Percentiles rank a stretch among this genome's conserved stretches.
phyloP scores from a whole-genome alignment of 208 protist species.

The Leptomonas seymouri region DNA sequence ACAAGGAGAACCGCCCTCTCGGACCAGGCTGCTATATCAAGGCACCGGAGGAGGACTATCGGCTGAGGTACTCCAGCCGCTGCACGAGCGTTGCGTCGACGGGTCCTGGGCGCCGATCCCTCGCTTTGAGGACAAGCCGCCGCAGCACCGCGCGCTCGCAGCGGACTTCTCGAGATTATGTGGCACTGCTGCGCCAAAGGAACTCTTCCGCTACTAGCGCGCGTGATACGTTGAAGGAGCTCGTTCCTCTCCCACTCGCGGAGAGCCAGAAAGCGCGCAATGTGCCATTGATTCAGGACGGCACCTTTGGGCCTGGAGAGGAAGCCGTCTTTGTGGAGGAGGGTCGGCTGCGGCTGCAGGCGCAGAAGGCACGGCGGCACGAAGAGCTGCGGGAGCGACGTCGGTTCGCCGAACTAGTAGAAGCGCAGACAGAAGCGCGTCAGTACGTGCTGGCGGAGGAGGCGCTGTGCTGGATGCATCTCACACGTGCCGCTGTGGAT shows the following conservation, averaged over 20 bases:
- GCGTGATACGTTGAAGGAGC: not conserved
- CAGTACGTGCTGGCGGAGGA: constrained; percentile 50
- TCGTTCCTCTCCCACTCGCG: not conserved
- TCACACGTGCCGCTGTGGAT: constrained; percentile 38
- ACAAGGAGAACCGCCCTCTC: constrained; percentile 60
- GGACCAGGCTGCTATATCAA: constrained; percentile 42
- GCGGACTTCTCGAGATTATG: constrained; percentile 17
- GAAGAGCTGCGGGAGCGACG: constrained; percentile 23
- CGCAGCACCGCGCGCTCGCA: constrained; percentile 1
- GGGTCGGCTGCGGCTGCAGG: constrained; percentile 37
- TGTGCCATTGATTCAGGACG: constrained; percentile 17
- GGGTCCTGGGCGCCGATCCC: not conserved
- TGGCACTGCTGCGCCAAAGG: constrained; percentile 15
- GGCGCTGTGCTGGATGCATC: constrained; percentile 39
- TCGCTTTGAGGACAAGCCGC: not conserved
- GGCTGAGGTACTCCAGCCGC: constrained; percentile 14
- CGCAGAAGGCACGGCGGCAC: constrained; percentile 33
- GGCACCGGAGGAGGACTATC: constrained; percentile 35
- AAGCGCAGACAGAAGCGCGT: constrained; percentile 32
- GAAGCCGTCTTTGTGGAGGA: constrained; percentile 37
- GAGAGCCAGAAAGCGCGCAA: not conserved
- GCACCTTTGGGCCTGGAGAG: constrained; percentile 16
- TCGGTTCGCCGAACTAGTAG: constrained; percentile 24
- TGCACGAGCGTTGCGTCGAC: not conserved
- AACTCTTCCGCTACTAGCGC: not conserved